Conservation (phyloP, 106 monocot species). For the Acanthochlamys bracteata region DNA sequence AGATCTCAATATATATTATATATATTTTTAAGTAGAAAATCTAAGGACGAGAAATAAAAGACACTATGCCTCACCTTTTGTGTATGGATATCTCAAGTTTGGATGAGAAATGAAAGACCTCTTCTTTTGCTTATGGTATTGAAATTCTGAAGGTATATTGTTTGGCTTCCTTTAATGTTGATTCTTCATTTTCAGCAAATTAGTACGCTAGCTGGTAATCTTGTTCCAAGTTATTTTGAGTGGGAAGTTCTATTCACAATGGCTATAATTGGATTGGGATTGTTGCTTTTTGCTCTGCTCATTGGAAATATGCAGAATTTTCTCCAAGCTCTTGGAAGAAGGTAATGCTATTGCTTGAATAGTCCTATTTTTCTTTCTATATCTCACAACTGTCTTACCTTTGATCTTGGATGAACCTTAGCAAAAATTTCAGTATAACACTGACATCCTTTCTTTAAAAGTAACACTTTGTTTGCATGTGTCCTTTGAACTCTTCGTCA, state of each 20-base stretch:
- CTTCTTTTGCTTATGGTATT: not conserved
- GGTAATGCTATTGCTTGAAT: not conserved
- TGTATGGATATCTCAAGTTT: too few relatives aligned
- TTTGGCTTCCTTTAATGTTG: not conserved
- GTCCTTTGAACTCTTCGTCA: too few relatives aligned
- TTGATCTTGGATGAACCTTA: too few relatives aligned
- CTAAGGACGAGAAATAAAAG: too few relatives aligned
- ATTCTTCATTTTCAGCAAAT: slow-evolving; percentile 7
- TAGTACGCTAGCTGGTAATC: slow-evolving; percentile 14
- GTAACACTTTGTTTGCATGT: too few relatives aligned
- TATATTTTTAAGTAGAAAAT: too few relatives aligned
- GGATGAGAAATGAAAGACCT: not conserved
- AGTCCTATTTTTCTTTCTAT: too few relatives aligned
- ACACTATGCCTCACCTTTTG: too few relatives aligned
- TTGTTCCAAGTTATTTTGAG: slow-evolving; percentile 14
- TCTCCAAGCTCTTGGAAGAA: slow-evolving; percentile 18
- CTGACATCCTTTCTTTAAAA: too few relatives aligned
- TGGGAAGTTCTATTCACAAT: slow-evolving; percentile 16
- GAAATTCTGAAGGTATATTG: not conserved
- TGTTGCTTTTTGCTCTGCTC: slow-evolving; percentile 15
- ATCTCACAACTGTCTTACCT: too few relatives aligned
- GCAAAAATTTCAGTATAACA: too few relatives aligned
- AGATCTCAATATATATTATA: too few relatives aligned
- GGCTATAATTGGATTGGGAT: slow-evolving; percentile 16
- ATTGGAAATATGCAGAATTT: slow-evolving; percentile 18